A percentile compares a stretch with the other conserved stretches of the same genome.
These are phyloP conservation scores for Durusdinium trenchii DNA, from an alignment of 73 alveolate species.

Conservation along the genomic window DNA sequence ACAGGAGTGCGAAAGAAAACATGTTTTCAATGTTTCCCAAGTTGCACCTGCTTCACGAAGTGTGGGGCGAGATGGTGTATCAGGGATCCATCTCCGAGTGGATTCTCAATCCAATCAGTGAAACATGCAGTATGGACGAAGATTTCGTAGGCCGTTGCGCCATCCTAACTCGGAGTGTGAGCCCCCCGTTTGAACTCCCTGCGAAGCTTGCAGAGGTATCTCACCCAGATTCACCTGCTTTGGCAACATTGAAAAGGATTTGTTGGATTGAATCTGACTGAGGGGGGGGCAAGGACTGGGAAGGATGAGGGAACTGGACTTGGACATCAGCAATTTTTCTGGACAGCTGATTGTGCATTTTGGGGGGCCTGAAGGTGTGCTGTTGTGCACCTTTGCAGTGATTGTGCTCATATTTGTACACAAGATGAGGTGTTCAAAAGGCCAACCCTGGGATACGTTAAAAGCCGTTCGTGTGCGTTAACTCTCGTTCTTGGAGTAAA, in stretches of 20 bases:
- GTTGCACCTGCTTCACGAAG: neutral
- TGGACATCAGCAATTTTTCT: too few relatives aligned
- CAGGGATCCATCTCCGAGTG: neutral
- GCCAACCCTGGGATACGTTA: neutral
- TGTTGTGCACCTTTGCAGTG: neutral
- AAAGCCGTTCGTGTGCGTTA: constrained; percentile 8
- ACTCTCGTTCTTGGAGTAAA: neutral
- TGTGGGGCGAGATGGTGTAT: neutral
- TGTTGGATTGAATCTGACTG: neutral
- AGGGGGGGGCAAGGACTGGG: neutral
- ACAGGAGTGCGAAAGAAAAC: too few relatives aligned
- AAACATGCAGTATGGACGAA: neutral
- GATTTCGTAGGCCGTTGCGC: neutral
- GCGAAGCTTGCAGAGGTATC: neutral
- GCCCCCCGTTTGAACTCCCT: neutral
- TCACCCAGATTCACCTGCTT: neutral
- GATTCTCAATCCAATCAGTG: neutral
- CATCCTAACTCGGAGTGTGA: neutral
- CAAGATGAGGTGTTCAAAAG: neutral
- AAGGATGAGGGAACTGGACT: neutral
- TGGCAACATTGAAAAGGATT: neutral
- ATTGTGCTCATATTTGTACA: neutral
- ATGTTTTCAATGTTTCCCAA: neutral
- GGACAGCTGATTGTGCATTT: too few relatives aligned
- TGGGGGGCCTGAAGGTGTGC: neutral